Percentiles rank a stretch among this genome's conserved stretches.
Evolutionary conservation across 1,139 yeast genomes (phyloP).

Genomic region (Ogataea hybrid): DNA sequence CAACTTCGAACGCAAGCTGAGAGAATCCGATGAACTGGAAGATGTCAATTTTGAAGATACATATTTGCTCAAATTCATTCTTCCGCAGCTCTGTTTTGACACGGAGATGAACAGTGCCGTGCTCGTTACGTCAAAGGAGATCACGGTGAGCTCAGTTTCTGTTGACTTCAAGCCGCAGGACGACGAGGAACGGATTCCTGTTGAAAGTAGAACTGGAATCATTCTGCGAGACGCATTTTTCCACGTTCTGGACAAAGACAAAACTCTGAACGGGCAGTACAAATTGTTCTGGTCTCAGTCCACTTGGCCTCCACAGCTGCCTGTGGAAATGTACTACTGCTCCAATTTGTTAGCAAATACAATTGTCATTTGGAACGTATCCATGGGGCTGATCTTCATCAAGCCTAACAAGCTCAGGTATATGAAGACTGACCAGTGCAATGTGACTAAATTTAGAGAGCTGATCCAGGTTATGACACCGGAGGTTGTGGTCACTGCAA

Average conservation of each 20-base stretch:
- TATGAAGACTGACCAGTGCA: constrained; percentile 16
- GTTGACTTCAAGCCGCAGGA: constrained; percentile 44
- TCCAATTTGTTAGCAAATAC: constrained; percentile 53
- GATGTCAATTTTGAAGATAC: constrained; percentile 55
- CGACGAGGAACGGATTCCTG: constrained; percentile 46
- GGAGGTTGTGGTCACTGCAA: constrained; percentile 65
- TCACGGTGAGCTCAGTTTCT: constrained; percentile 64
- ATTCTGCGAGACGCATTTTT: constrained; percentile 67
- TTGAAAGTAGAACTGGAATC: constrained; percentile 74
- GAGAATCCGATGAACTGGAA: constrained; percentile 36
- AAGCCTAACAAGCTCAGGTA: constrained; percentile 66
- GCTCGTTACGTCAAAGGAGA: constrained; percentile 67
- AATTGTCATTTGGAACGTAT: constrained; percentile 60
- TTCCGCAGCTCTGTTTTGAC: constrained; percentile 85
- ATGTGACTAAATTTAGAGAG: constrained; percentile 20
- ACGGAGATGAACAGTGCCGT: constrained; percentile 63
- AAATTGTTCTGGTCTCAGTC: constrained; percentile 38
- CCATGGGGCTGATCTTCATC: constrained; percentile 60
- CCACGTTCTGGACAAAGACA: constrained; percentile 58
- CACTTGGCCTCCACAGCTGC: constrained; percentile 82
- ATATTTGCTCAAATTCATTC: constrained; percentile 65
- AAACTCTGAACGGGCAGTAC: constrained; percentile 41
- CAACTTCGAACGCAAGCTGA: constrained; percentile 53
- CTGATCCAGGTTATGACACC: constrained; percentile 47
- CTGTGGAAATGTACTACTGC: constrained; percentile 72